Base-by-base conservation (phyloP, 2,329 filamentous ascomycete genomes). In the Apiospora hydei region DNA sequence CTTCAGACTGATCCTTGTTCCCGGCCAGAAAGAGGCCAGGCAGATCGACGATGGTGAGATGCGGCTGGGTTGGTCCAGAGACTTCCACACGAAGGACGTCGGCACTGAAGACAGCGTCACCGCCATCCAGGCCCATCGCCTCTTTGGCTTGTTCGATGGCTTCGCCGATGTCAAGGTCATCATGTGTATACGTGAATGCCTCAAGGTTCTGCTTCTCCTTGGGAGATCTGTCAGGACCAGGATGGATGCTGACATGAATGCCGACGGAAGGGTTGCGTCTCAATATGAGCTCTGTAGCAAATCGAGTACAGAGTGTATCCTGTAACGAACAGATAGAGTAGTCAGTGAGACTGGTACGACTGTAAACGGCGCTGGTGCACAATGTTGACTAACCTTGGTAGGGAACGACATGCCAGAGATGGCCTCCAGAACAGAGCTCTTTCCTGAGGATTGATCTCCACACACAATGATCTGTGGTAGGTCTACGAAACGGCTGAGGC, bases 1-100 rank as follows among this genome's bases (percentile, higher is more conserved):
- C 83, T 72, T 88, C 84, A 0, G 83, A 78, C 46, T 83, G 82
- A 46, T 81, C 85, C 13, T 83, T 80, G 0, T 83, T 81, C 0
- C 64, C 41, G 16, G 64, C 38, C 14, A 84, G 80, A 71, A 89
- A 87, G 11, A 91, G 78, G 3, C 88, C 88, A 0, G 88, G 88
- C 0, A 91, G 81, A 76, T 91, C 88, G 0, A 91, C 87, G 41
- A 90, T 81, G 0, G 88, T 90, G 21, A 91, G 80, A n/a, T 88
- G 84, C 1, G 84, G 85, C 49, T 83, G 82, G 1, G 80, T 75
- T 0, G 87, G 85, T 0, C 85, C 84, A 1, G 80, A 80, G 3
- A 88, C 78, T 74, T 88, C 84, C 41, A 89, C 79, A 1, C 82
- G 82, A 0, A 89, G 81, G 1, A 85, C 77, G 73, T 88, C 84